Percentiles rank a stretch among this genome's conserved stretches.
phyloP scores from a whole-genome alignment of 1,284 basidiomycete species.

The Moesziomyces sp. region DNA sequence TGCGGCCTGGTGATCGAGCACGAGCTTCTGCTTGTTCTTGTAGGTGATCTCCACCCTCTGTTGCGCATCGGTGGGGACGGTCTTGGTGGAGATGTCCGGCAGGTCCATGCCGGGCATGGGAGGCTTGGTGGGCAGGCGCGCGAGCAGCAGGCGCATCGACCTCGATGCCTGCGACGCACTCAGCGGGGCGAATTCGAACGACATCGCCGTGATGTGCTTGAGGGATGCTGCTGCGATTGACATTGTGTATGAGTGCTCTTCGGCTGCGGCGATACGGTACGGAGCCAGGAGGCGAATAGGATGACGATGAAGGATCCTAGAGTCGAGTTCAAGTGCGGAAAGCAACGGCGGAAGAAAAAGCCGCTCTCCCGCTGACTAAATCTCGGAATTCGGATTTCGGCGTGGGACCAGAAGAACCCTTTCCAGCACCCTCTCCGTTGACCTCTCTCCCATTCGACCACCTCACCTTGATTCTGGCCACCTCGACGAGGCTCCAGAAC shows the following conservation, averaged over 20 bases:
- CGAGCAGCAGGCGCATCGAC: constrained; percentile 41
- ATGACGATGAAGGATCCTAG: no score
- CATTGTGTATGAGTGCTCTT: constrained; percentile 16
- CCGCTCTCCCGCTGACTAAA: neutral
- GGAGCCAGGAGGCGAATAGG: no score
- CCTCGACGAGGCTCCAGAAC: neutral
- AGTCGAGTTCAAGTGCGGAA: no score
- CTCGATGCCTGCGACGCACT: constrained; percentile 32
- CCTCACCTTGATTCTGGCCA: neutral
- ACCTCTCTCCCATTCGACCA: neutral
- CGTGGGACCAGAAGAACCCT: constrained; percentile 4
- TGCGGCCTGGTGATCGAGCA: constrained; percentile 21
- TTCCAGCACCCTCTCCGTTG: neutral
- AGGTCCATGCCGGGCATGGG: constrained; percentile 39
- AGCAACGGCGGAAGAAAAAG: constrained; percentile 20
- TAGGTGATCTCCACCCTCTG: constrained; percentile 39
- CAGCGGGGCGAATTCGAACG: constrained; percentile 38
- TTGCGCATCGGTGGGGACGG: constrained; percentile 19
- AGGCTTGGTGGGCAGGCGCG: constrained; percentile 29
- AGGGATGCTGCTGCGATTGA: constrained; percentile 40
- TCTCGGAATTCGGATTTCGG: constrained; percentile 27
- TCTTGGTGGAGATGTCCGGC: constrained; percentile 36
- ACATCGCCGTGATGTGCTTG: constrained; percentile 48
- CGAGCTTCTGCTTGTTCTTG: constrained; percentile 46
- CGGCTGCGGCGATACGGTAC: neutral